Conservation (phyloP, 345 rosid genomes). For the Heritiera littoralis region DNA sequence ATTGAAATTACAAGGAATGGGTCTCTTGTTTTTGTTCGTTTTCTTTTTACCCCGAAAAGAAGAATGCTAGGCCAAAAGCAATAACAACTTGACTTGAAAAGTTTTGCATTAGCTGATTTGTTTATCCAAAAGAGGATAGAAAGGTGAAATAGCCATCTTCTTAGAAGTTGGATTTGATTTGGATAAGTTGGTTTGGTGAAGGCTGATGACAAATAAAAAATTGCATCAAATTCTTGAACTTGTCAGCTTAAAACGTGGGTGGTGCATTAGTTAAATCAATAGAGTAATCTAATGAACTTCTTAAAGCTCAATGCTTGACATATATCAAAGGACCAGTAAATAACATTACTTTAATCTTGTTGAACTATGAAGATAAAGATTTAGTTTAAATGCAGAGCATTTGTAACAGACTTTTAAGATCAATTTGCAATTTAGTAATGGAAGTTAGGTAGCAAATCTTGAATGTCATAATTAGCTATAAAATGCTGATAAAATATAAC, state of each 20-base stretch:
- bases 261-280: background rate
- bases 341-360: background rate
- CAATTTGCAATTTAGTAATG: background rate
- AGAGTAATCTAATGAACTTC: background rate
- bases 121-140: background rate
- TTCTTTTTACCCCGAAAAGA: too few relatives aligned
- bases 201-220: constrained; percentile 2
- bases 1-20: too few relatives aligned
- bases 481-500: too few relatives aligned
- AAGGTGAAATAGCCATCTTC: background rate
- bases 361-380: background rate
- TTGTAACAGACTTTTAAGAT: background rate
- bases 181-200: constrained; percentile 14
- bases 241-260: constrained; percentile 2
- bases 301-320: background rate
- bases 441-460: background rate
- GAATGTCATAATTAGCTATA: background rate
- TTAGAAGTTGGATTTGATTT: background rate
- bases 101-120: too few relatives aligned
- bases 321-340: background rate
- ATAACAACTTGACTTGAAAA: too few relatives aligned
- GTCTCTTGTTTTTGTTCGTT: too few relatives aligned
- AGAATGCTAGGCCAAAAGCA: background rate
- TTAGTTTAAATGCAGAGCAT: background rate
- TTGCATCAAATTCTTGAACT: background rate